Base-by-base conservation (phyloP, 352 stramenopile genomes). In the Phytophthora vignae region DNA sequence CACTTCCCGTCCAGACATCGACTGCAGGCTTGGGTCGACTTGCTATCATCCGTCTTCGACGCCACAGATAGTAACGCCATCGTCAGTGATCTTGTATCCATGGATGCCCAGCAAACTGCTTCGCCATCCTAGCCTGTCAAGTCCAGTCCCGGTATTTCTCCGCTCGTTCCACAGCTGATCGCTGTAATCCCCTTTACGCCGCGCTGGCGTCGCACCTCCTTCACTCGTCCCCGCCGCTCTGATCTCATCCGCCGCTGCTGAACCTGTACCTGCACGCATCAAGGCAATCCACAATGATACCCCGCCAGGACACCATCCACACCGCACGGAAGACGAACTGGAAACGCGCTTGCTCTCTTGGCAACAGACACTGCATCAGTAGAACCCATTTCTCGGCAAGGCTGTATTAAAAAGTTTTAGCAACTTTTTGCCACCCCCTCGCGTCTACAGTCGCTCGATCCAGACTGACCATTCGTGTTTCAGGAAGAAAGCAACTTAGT, bases 341-440 rank as follows among this genome's bases (percentile, higher is more conserved):
- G 46, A 67, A 74, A 70, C 67, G 42, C 64, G 53, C 70, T 78
- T 78, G 74, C 61, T 78, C 55, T 56, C 56, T 66, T 72, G 68
- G 54, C 59, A 77, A 77, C 55, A 77, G n/a, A 81, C 69, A 81
- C 58, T 67, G 67, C 71, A 78, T 79, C 67, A 82, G 78, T 83
- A 86, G 86, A 92, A 91, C 86, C 86, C 86, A 84, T 83, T 83
- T 87, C 81, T 87, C 79, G 79, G 79, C 82, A 85, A 87, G 75
- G 78, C 78, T 92, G 82, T 91, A 93, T 93, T 92, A 84, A 76
- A 88, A 90, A 82, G 36, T 74, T 78, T 84, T 83, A 84, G 50
- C 68, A 72, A 79, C 79, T 72, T 85, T 84, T 79, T 72, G 49
- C 65, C 60, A 69, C 72, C 57, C 64, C 62, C 68, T 78, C 58